Percentiles rank a stretch among this genome's conserved stretches.
These are phyloP conservation scores for Polyporus tsugae DNA, from an alignment of 1,284 basidiomycete species.

Conservation along the genomic window DNA sequence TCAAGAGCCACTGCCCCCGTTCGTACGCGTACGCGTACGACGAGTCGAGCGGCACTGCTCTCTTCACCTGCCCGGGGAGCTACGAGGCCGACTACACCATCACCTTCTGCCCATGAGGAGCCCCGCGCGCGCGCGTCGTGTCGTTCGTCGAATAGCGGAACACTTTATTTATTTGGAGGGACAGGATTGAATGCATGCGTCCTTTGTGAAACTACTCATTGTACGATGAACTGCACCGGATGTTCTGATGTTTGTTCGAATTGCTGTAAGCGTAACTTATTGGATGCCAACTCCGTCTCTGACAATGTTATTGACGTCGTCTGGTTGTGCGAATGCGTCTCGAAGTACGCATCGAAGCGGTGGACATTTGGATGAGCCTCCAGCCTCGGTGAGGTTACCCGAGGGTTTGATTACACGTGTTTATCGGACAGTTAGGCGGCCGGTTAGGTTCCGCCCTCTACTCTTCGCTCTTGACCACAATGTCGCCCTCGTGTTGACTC, in stretches of 20 bases:
- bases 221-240: neutral
- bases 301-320: neutral
- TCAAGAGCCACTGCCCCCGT: constrained; percentile 57
- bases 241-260: neutral
- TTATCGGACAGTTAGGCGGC: neutral
- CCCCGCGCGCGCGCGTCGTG: no score
- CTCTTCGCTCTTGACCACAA: neutral
- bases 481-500: neutral
- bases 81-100: constrained; percentile 53
- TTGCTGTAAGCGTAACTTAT: neutral
- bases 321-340: no score
- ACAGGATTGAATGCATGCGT: no score
- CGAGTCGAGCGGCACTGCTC: constrained; percentile 53
- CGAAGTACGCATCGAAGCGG: no score
- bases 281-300: neutral
- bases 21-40: constrained; percentile 61
- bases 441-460: no score
- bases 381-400: neutral
- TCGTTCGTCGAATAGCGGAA: no score
- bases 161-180: no score
- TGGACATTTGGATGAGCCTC: neutral
- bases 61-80: constrained; percentile 51
- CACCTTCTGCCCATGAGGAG: constrained; percentile 55
- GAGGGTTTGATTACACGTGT: neutral
- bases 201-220: neutral